phyloP scores from a whole-genome alignment of 345 rosid species.

The Ceriops decandra region DNA sequence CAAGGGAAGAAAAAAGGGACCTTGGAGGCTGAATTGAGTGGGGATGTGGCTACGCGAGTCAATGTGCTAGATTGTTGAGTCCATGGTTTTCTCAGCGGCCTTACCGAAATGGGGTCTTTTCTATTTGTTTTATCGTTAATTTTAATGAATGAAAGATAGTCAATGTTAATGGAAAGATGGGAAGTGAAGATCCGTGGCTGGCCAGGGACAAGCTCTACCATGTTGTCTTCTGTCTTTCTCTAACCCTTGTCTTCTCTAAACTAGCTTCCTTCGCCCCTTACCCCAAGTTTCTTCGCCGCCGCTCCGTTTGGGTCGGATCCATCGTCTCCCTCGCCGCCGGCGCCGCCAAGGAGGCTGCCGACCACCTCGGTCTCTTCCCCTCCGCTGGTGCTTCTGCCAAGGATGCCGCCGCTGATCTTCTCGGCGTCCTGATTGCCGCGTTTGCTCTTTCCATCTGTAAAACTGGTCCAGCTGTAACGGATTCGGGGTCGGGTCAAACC shows the following conservation, averaged over 20 bases:
- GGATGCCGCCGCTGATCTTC: conserved; percentile 71
- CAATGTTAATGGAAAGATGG: conserved; percentile 3
- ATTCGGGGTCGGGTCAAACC: conserved; percentile 26
- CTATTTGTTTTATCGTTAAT: too few species aligned
- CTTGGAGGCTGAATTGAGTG: too few species aligned
- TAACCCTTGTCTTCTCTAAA: conserved; percentile 56
- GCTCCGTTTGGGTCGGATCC: conserved; percentile 62
- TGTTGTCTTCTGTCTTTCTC: conserved; percentile 66
- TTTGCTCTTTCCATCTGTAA: conserved; percentile 27
- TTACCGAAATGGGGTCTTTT: too few species aligned
- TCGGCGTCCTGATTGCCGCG: conserved; percentile 65
- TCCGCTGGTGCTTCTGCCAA: conserved; percentile 81
- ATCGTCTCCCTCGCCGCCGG: conserved; percentile 73
- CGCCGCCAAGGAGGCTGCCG: conserved; percentile 89
- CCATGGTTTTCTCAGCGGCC: too few species aligned
- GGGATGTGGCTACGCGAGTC: too few species aligned
- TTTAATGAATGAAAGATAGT: too few species aligned
- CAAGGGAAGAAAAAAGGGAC: too few species aligned
- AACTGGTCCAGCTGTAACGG: conserved; percentile 9
- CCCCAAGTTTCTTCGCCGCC: conserved; percentile 48
- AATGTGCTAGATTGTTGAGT: too few species aligned
- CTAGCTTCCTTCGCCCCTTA: conserved; percentile 49
- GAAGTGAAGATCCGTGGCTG: conserved; percentile 64
- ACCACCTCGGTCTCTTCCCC: conserved; percentile 71
- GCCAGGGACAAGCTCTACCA: conserved; percentile 86